Percentiles rank a stretch among this genome's conserved stretches.
Conservation (phyloP, 1,284 basidiomycete genomes). For the Moniliophthora roreri region DNA sequence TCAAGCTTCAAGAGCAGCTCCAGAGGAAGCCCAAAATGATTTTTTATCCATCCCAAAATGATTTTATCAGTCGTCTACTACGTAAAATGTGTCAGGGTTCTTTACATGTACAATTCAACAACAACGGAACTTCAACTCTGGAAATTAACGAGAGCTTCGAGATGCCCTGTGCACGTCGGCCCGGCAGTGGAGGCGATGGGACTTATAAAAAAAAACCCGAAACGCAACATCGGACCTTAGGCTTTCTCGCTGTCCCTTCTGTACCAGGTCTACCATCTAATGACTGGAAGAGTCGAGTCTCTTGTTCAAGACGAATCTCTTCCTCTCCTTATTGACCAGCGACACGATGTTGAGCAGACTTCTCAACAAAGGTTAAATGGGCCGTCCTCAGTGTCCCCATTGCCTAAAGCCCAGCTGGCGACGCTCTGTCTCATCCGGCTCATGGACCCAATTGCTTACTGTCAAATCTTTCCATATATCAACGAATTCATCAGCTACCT, state of each 20-base stretch:
- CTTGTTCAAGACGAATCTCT: conserved; percentile 6
- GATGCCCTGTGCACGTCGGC: not conserved
- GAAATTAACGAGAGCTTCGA: too few species aligned
- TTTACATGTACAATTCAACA: too few species aligned
- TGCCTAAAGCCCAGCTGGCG: conserved; percentile 27
- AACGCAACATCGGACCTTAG: not conserved
- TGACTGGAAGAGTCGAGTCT: conserved; percentile 2
- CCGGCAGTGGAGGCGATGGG: not conserved
- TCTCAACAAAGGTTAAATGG: not conserved
- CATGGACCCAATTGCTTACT: conserved; percentile 39
- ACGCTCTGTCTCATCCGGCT: conserved; percentile 35
- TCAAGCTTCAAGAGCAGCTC: too few species aligned
- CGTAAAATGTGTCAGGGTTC: too few species aligned
- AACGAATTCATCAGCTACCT: conserved; percentile 39
- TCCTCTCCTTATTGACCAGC: conserved; percentile 2
- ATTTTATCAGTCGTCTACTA: too few species aligned
- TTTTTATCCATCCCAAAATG: too few species aligned
- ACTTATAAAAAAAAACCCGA: not conserved
- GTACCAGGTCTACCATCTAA: not conserved
- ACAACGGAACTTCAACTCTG: too few species aligned
- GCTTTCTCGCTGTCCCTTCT: not conserved
- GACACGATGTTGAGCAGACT: conserved; percentile 3
- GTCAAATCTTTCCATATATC: conserved; percentile 38
- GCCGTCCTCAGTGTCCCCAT: conserved; percentile 9
- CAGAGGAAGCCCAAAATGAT: too few species aligned